These are phyloP conservation scores for Biancaea sappan DNA, from an alignment of 306 rosid species.

Conservation along the genomic window DNA sequence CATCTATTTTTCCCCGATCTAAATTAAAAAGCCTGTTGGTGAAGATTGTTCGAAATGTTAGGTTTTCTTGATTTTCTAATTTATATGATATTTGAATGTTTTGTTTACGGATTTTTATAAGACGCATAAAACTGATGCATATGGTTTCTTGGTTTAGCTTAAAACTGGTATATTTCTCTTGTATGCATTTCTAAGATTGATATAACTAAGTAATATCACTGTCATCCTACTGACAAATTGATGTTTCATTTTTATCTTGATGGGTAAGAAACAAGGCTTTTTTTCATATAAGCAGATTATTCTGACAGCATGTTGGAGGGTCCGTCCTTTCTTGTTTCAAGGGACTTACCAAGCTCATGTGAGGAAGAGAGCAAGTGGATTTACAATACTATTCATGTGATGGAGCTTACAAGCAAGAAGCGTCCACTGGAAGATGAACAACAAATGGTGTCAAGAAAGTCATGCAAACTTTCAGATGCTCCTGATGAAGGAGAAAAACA, in stretches of 20 bases:
- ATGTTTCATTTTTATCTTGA: conserved; percentile 31
- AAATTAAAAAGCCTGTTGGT: conserved; percentile 13
- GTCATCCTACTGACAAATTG: conserved; percentile 26
- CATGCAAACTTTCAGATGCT: conserved; percentile 41
- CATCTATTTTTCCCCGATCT: conserved; percentile 12
- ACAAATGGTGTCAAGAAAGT: conserved; percentile 33
- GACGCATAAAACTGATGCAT: not conserved
- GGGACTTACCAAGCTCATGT: conserved; percentile 54
- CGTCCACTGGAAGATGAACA: conserved; percentile 36
- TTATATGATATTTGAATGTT: not conserved
- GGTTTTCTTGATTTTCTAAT: not conserved
- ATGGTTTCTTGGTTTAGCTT: conserved; percentile 26
- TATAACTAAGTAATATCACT: conserved; percentile 6
- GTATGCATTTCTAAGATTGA: conserved; percentile 15
- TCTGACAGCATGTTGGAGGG: conserved; percentile 56
- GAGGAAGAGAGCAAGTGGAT: conserved; percentile 65
- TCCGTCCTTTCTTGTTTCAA: conserved; percentile 54
- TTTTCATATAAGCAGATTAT: conserved; percentile 17
- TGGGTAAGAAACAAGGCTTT: conserved; percentile 27
- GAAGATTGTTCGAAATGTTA: conserved; percentile 2
- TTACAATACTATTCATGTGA: conserved; percentile 37
- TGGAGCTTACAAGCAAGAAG: conserved; percentile 51
- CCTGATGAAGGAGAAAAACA: conserved; percentile 27
- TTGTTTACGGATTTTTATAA: not conserved
- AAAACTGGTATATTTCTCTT: conserved; percentile 10